A percentile compares a stretch with the other conserved stretches of the same genome.
Conservation (phyloP, 176 grass and related monocot genomes). For the Zea luxurians region DNA sequence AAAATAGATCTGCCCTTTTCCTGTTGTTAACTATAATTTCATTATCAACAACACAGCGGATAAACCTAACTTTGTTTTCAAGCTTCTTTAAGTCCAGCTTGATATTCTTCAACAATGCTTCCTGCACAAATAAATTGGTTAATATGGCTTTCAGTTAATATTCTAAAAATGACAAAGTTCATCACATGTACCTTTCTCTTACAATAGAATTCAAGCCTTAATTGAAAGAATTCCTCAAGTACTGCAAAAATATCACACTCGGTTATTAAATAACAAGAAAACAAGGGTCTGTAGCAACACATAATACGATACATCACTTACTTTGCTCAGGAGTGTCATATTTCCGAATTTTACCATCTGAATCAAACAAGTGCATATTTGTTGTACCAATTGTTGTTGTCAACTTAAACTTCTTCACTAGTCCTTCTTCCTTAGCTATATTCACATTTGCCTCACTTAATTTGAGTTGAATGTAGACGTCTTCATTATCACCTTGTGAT, state of each 20-base stretch:
- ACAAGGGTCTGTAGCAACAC: not conserved
- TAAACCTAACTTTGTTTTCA: slow-evolving; percentile 76
- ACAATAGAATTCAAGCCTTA: slow-evolving; percentile 68
- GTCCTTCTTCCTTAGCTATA: slow-evolving; percentile 71
- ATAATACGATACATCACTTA: slow-evolving; percentile 32
- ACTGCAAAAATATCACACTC: slow-evolving; percentile 44
- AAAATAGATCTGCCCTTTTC: slow-evolving; percentile 76
- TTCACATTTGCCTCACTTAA: slow-evolving; percentile 72
- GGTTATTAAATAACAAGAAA: slow-evolving; percentile 8
- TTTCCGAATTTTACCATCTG: slow-evolving; percentile 71
- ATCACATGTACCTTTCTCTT: slow-evolving; percentile 72
- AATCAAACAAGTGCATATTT: slow-evolving; percentile 96
- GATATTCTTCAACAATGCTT: slow-evolving; percentile 57
- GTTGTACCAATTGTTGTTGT: slow-evolving; percentile 77
- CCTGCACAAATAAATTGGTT: slow-evolving; percentile 42
- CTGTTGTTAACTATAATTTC: slow-evolving; percentile 67
- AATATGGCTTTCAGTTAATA: not conserved
- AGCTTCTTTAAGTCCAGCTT: slow-evolving; percentile 59
- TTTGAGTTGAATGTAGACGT: slow-evolving; percentile 60
- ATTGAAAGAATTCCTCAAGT: slow-evolving; percentile 64
- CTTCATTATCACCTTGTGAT: slow-evolving; percentile 56
- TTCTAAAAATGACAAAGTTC: not conserved
- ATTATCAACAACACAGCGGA: slow-evolving; percentile 54
- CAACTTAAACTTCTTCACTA: slow-evolving; percentile 87
- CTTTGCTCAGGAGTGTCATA: slow-evolving; percentile 78